Evolutionary conservation across 2,329 filamentous ascomycete genomes (phyloP).

Genomic region (Stylonectria norvegica): DNA sequence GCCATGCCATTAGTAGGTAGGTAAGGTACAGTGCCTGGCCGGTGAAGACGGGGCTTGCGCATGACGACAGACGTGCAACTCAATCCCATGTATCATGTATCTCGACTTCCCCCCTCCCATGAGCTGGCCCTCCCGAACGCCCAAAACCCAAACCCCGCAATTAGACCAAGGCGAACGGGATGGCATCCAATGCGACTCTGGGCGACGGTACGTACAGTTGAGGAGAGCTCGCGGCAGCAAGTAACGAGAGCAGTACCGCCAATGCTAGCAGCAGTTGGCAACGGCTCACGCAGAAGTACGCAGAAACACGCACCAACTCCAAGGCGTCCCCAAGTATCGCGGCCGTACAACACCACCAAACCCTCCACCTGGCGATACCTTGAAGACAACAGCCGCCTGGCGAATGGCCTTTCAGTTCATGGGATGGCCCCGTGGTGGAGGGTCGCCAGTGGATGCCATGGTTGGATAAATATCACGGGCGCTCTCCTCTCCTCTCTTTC

Average conservation of each 20-base stretch:
- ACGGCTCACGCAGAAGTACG: too few species aligned
- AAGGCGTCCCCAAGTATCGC: too few species aligned
- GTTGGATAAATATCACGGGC: constrained; percentile 24
- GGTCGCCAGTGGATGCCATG: constrained; percentile 29
- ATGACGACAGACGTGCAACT: background rate
- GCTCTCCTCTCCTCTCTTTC: constrained; percentile 6
- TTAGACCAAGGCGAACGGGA: background rate
- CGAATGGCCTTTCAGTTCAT: constrained; percentile 21
- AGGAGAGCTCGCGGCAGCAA: too few species aligned
- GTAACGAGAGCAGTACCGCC: too few species aligned
- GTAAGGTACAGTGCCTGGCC: too few species aligned
- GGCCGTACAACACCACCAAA: constrained; percentile 6
- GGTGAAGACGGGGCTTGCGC: background rate
- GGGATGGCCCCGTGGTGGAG: constrained; percentile 24
- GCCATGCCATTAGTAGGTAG: too few species aligned
- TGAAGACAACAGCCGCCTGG: constrained; percentile 18
- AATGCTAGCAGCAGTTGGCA: too few species aligned
- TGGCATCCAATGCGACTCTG: too few species aligned
- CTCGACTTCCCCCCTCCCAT: background rate
- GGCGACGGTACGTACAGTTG: too few species aligned
- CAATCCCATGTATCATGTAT: too few species aligned
- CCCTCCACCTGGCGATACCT: constrained; percentile 19
- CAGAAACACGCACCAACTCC: too few species aligned
- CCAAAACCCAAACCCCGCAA: background rate
- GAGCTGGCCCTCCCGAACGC: background rate